Percentiles rank a stretch among this genome's conserved stretches.
Evolutionary conservation across 1,284 basidiomycete genomes (phyloP).

Genomic region (Trametes polyzona): DNA sequence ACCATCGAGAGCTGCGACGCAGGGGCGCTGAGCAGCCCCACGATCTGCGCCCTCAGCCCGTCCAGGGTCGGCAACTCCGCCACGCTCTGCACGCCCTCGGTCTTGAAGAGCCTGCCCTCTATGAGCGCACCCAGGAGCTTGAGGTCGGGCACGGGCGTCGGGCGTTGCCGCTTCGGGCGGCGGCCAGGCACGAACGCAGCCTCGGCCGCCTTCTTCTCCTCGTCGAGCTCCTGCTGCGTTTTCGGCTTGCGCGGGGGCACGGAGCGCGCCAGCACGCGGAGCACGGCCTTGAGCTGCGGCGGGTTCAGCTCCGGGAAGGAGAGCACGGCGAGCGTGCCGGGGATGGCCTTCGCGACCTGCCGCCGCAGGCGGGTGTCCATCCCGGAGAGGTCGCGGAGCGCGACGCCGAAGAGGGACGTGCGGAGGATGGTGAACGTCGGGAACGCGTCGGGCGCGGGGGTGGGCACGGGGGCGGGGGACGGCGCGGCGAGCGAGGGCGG

Average conservation of each 20-base stretch:
- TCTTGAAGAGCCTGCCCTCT: conserved; percentile 70
- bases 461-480: conserved; percentile 38
- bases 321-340: conserved; percentile 68
- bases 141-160: conserved; percentile 61
- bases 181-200: conserved; percentile 64
- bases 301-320: conserved; percentile 71
- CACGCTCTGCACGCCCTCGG: conserved; percentile 59
- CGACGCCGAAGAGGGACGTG: conserved; percentile 74
- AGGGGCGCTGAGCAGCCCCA: conserved; percentile 74
- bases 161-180: conserved; percentile 58
- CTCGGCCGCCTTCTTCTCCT: conserved; percentile 53
- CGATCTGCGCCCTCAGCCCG: conserved; percentile 72
- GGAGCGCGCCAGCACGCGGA: conserved; percentile 69
- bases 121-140: conserved; percentile 76
- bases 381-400: conserved; percentile 60
- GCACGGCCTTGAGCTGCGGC: conserved; percentile 65
- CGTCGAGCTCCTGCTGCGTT: conserved; percentile 51
- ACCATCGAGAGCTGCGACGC: conserved; percentile 71
- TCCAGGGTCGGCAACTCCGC: conserved; percentile 72
- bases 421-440: conserved; percentile 68
- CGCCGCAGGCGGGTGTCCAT: conserved; percentile 52
- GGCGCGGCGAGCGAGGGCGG: conserved; percentile 44
- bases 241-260: conserved; percentile 61
- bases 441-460: conserved; percentile 24
- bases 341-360: conserved; percentile 56